phyloP scores from a whole-genome alignment of 2,329 filamentous ascomycete genomes.

The Aureobasidium pullulans region DNA sequence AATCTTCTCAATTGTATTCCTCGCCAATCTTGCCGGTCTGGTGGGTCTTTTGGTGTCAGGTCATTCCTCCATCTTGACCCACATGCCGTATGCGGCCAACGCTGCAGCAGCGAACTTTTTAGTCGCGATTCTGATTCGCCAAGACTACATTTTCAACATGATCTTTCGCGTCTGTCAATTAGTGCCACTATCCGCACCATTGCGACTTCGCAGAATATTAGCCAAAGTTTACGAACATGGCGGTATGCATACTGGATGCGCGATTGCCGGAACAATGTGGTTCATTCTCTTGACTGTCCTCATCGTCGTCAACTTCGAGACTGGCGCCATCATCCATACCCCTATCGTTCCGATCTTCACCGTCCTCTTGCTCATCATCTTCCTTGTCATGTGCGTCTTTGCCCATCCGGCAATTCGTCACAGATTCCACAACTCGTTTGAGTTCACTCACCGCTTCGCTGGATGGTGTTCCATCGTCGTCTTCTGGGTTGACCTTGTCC shows the following conservation, averaged over 20 bases:
- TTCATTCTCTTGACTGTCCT: slow-evolving; percentile 33
- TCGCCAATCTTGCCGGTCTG: slow-evolving; percentile 21
- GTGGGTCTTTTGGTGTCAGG: background rate
- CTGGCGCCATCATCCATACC: slow-evolving; percentile 17
- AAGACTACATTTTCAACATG: slow-evolving; percentile 13
- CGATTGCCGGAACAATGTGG: slow-evolving; percentile 33
- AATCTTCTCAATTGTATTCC: slow-evolving; percentile 24
- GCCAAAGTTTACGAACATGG: slow-evolving; percentile 29
- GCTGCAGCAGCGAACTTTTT: slow-evolving; percentile 11
- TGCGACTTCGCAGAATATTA: background rate
- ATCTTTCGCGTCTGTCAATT: background rate
- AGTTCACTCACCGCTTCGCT: slow-evolving; percentile 62
- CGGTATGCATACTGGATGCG: slow-evolving; percentile 32
- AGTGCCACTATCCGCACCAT: slow-evolving; percentile 4
- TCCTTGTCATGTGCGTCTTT: slow-evolving; percentile 52
- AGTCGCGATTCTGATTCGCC: slow-evolving; percentile 6
- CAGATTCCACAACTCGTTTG: slow-evolving; percentile 60
- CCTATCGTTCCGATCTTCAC: slow-evolving; percentile 42
- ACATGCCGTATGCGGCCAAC: slow-evolving; percentile 16
- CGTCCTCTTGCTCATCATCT: slow-evolving; percentile 51
- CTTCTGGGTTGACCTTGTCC: slow-evolving; percentile 57
- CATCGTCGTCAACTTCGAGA: slow-evolving; percentile 22
- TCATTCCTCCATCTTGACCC: slow-evolving; percentile 17
- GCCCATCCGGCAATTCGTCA: slow-evolving; percentile 59
- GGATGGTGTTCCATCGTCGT: slow-evolving; percentile 60